Base-by-base conservation (phyloP, 306 rosid species). In the Trifolium fragiferum region DNA sequence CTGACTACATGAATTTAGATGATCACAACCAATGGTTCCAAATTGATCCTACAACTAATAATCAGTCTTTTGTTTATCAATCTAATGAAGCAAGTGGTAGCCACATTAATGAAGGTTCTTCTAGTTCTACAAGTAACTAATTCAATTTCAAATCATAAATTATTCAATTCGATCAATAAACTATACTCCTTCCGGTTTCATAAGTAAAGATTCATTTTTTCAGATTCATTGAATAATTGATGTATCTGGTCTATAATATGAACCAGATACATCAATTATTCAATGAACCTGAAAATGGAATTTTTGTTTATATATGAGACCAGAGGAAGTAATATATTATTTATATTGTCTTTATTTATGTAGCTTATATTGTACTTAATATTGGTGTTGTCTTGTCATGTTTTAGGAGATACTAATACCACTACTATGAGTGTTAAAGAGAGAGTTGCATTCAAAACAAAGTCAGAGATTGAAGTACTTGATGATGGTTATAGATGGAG, bases 401-500 rank as follows among this genome's bases (percentile, higher is more conserved):
- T 25, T 58, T 23, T 58, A 58, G 64, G 64, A 25, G 64, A 58
- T 30, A 58, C 64, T 58, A 15, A 60, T 60, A 30, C 4, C 7
- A 60, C 4, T 14, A 13, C 8, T 30, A 60, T 15, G 41, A 60
- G 41, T 15, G 89, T 23, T 21, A 78, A 15, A 67, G 91, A 78
- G 50, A 87, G 95, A 81, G 74, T 86, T 61, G 95, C 95, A 54
- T 94, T 94, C 78, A 94, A 86, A 84, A 92, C 91, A 37, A 79
- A 74, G 74, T 87, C 97, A 62, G 95, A 88, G 73, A 44, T 90
- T 76, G 98, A 94, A 85, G 74, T 88, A 37, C 79, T 94, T 9
- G 93, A 94, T 7, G 98, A 94, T 76, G 97, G 98, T 0, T 91
- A 84, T 86, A 94, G 76, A 65, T 94, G 98, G 99, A 91, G 96